Conservation (phyloP, 805 yeast species). For the Nakazawaea wickerhamii region DNA sequence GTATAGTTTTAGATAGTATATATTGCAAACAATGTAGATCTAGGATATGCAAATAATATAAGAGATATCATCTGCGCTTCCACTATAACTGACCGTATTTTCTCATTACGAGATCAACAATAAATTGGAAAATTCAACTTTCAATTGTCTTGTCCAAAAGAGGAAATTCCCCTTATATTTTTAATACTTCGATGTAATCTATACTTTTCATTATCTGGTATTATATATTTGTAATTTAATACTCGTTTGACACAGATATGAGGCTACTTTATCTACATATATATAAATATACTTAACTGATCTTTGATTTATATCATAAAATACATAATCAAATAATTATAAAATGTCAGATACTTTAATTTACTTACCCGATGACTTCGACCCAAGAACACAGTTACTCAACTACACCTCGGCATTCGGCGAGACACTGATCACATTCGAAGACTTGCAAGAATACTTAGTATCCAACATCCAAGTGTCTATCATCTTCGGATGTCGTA, state of each 20-base stretch:
- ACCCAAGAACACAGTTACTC: slow-evolving; percentile 24
- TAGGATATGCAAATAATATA: too few relatives aligned
- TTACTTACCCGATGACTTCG: slow-evolving; percentile 14
- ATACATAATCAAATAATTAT: neutral
- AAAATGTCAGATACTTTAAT: neutral
- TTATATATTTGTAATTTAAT: too few relatives aligned
- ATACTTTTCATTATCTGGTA: neutral
- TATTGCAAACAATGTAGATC: too few relatives aligned
- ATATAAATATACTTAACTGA: neutral
- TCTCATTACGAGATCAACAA: too few relatives aligned
- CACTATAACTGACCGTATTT: too few relatives aligned
- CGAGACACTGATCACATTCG: slow-evolving; percentile 29
- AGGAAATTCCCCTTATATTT: slow-evolving; percentile 26
- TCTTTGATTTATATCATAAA: neutral
- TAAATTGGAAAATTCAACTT: neutral
- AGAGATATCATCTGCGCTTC: too few relatives aligned
- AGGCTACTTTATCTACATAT: slow-evolving; percentile 6
- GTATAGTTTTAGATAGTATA: too few relatives aligned
- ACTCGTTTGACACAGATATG: neutral
- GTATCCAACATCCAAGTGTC: slow-evolving; percentile 31
- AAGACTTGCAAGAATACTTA: slow-evolving; percentile 35
- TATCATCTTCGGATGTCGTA: slow-evolving; percentile 49
- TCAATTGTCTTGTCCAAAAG: slow-evolving; percentile 23
- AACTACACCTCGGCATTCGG: slow-evolving; percentile 42
- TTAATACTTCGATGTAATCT: too few relatives aligned